These are phyloP conservation scores for Nothophaeocryptopus gaeumannii DNA, from an alignment of 2,329 filamentous ascomycete genomes.

Conservation along the genomic window DNA sequence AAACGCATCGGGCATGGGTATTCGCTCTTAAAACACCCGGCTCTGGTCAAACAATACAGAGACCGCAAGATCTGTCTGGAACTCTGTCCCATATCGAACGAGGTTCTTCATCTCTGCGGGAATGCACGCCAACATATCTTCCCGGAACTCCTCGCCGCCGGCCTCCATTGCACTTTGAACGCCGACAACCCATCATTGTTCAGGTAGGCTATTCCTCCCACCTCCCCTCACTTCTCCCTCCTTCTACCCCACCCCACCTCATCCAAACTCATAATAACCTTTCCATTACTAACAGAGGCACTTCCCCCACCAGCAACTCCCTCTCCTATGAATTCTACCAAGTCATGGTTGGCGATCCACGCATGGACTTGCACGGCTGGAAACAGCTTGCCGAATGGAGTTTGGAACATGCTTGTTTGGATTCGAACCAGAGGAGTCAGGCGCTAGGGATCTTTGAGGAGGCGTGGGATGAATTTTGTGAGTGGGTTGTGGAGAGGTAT, in stretches of 20 bases:
- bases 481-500: slow-evolving; percentile 11
- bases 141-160: slow-evolving; percentile 67
- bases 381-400: slow-evolving; percentile 58
- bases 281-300: slow-evolving; percentile 44
- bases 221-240: slow-evolving; percentile 60
- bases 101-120: slow-evolving; percentile 67
- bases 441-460: slow-evolving; percentile 49
- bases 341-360: slow-evolving; percentile 64
- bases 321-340: slow-evolving; percentile 77
- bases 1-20: slow-evolving; percentile 74
- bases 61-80: slow-evolving; percentile 66
- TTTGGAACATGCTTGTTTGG: slow-evolving; percentile 45
- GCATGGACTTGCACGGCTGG: slow-evolving; percentile 68
- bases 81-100: slow-evolving; percentile 74
- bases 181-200: slow-evolving; percentile 75
- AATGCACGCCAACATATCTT: slow-evolving; percentile 64
- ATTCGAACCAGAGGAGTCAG: slow-evolving; percentile 37
- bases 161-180: slow-evolving; percentile 70
- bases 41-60: slow-evolving; percentile 65
- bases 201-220: slow-evolving; percentile 43
- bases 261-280: slow-evolving; percentile 66
- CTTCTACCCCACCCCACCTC: slow-evolving; percentile 64
- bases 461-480: slow-evolving; percentile 60
- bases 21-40: slow-evolving; percentile 63
- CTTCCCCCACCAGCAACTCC: slow-evolving; percentile 53